Base-by-base conservation (phyloP, 129 eudicot genomes). In the Calendula officinalis region DNA sequence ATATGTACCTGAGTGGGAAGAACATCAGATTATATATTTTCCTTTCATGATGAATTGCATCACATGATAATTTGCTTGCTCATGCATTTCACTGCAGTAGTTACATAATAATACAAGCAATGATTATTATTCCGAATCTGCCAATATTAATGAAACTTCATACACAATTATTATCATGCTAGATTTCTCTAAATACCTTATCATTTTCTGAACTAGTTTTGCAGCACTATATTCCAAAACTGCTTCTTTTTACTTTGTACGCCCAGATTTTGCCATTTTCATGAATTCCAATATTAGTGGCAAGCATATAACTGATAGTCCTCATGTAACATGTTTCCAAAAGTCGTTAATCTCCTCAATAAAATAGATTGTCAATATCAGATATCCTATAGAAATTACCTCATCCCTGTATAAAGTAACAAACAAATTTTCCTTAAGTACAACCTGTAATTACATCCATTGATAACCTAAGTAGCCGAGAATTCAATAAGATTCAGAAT, bases 251-350 rank as follows among this genome's bases (percentile, higher is more conserved):
- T 94, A 97, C 76, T 86, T 94, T 56, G 95, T 81, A 50, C 95
- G 92, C 46, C 99, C 99, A 56, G 97, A 87, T 81, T 94, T 94
- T 40, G 99, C 99, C 91, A 94, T 77, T 85, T 80, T 94, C 86
- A 88, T 94, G 58, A 97, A 88, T 66, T 94, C n/a, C 81, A 94
- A 77, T 81, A 94, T 82, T 61, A 94, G 86, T 47, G 99, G 99
- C 72, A 94, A 72, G 89, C 99, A 78, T 94, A 86, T 11, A 80
- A 75, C 77, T 85, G 97, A 86, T 94, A 94, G 33, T 94, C n/a
- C n/a, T n/a, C n/a, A n/a, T n/a, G n/a, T 97, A 80, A 88, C 99
- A 27, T 94, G 99, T 88, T 12, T 42, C 34, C 41, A 67, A 34
- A 39, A 70, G 38, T 27, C n/a, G 15, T 60, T 41, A 39, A 40